A percentile compares a stretch with the other conserved stretches of the same genome.
Conservation (phyloP, 2,329 filamentous ascomycete genomes). For the Akanthomyces uredinophilus region DNA sequence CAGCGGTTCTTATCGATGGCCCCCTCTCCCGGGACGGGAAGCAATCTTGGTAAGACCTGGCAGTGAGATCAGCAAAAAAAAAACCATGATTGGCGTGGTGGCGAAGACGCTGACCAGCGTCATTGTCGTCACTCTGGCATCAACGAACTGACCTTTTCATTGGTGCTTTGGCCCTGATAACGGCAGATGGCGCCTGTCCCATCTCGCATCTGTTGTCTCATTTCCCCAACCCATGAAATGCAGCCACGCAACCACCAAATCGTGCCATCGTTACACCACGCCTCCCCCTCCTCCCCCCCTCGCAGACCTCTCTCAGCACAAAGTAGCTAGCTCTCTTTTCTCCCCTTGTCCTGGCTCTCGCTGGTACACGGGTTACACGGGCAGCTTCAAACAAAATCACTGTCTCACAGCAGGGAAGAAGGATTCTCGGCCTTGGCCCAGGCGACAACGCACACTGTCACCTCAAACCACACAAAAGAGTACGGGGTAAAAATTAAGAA, state of each 20-base stretch:
- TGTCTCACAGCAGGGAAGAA: conserved; percentile 2
- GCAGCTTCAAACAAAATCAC: conserved; percentile 8
- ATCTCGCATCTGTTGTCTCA: conserved; percentile 4
- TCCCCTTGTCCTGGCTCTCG: background rate
- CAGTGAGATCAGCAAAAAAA: background rate
- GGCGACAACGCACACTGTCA: background rate
- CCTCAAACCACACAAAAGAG: background rate
- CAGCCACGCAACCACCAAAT: background rate
- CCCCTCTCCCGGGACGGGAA: too few relatives aligned
- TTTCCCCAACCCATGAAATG: conserved; percentile 8
- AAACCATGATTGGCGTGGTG: background rate
- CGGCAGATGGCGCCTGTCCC: background rate
- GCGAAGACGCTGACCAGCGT: background rate
- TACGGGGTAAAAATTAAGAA: conserved; percentile 1
- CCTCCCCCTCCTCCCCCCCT: background rate
- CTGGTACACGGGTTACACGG: background rate
- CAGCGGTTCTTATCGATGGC: too few relatives aligned
- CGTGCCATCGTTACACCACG: conserved; percentile 3
- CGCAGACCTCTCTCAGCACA: too few relatives aligned
- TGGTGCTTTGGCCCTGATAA: background rate
- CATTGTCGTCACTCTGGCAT: background rate
- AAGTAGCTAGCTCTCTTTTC: background rate
- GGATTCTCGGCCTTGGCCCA: background rate
- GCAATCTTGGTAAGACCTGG: too few relatives aligned
- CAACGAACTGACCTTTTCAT: too few relatives aligned